Evolutionary conservation across 2,329 filamentous ascomycete species (phyloP), one percentile per base, ranked within the genome.

Genomic region (Paecilomyces variotii): DNA sequence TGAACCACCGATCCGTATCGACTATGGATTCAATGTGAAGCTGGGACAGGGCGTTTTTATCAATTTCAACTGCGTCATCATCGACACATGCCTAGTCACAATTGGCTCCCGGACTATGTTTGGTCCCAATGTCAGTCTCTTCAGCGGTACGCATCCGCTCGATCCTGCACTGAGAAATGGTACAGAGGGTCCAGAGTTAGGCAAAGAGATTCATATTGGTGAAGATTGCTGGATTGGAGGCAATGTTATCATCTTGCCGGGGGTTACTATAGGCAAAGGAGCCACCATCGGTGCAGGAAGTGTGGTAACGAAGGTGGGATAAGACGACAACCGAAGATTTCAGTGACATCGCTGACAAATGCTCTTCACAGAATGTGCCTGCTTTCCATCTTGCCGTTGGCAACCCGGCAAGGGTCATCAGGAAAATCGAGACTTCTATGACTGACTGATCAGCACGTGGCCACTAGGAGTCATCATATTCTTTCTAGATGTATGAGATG

Each of bases 221-320:
- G 87, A 91, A 63, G 91, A 96, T 75, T 89, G 89, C 74, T 91
- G 89, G 89, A 74, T 93, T 30, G 89, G 87, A 0, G 88, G 88
- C 0, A 87, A 86, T 67, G 85, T 85, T 4, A 84, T 80, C 25
- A 83, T 96, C 19, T 76, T 92, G 51, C 85, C 89, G 0, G 91
- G 91, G 0, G 85, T 96, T 26, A 92, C 82, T 0, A 87, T 96
- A 63, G 91, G 91, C 0, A 80, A 82, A 57, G 90, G 91, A 0
- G 80, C 78, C 3, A 89, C 87, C 0, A 81, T 96, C 60, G 91
- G 90, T 0, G 91, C 91, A 1, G 90, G 88, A 0, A 90, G 87
- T 69, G 89, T 95, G 3, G 90, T 96, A 26, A 94, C 89, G 1
- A 94, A 87, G 76, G 80, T 80, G 65, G 24, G 32, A 24, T 24